Base-by-base conservation (phyloP, 1,284 basidiomycete species). In the Termitomyces sp. region DNA sequence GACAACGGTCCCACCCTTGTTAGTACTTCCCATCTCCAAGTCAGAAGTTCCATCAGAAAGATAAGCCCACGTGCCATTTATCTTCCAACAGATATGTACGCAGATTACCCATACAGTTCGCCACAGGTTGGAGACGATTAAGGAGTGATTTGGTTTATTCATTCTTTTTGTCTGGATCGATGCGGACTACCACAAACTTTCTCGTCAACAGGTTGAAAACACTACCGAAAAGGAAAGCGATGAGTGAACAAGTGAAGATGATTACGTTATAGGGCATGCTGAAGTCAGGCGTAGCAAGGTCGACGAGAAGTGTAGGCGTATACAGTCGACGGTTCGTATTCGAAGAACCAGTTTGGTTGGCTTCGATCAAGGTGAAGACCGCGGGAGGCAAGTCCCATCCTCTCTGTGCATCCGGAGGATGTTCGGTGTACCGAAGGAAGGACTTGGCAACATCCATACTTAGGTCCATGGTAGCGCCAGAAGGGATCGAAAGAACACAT, bases 191-290 rank as follows among this genome's bases (percentile, higher is more conserved):
- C 30, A 86, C 82, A 80, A 88, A 92, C 63, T 82, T 81, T 58
- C 96, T 76, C 42, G 92, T 90, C 65, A 98, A 72, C 45, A 87
- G 69, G 65, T 98, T 98, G 72, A 98, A 92, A 45, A 96, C 73
- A 61, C 84, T 90, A 40, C 96, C 96, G 70, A 99, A 98, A 59
- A 96, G 88, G 58, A 98, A 82, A 34, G 96, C 94, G 58, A 95
- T 82, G 47, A 97, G 76, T 8, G 93, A 94, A 65, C 87, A 92
- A 54, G 85, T 94, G 77, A 98, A 89, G 65, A 97, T 96, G 70
- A 98, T 98, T 59, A 98, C 95, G 71, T 98, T 99, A 74, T 98
- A 99, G 10, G 96, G 95, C 94, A 99, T 98, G 66, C 91, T 95
- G 71, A 99, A 99, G 73, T 99, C 96, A 0, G 97, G 97, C 7